These are phyloP conservation scores for Alternaria ethzedia DNA, from an alignment of 2,329 filamentous ascomycete species.

Conservation along the genomic window DNA sequence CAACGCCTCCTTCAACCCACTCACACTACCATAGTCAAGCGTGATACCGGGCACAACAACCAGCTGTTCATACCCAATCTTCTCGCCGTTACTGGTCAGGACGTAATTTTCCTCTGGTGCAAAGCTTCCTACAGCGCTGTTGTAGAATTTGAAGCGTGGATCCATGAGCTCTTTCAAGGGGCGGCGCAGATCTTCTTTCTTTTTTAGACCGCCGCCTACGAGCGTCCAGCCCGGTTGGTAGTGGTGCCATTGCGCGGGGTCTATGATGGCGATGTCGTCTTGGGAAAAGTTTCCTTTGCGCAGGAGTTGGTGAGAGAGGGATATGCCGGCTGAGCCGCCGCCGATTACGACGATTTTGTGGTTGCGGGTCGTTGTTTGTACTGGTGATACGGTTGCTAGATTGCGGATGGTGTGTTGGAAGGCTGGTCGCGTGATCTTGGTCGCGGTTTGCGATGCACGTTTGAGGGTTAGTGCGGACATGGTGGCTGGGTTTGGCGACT, in stretches of 20 bases:
- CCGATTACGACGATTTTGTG: constrained; percentile 73
- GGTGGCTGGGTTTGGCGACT: neutral
- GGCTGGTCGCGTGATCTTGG: neutral
- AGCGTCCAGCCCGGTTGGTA: constrained; percentile 75
- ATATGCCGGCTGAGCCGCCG: constrained; percentile 69
- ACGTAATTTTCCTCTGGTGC: constrained; percentile 61
- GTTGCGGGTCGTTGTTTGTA: constrained; percentile 46
- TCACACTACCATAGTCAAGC: constrained; percentile 38
- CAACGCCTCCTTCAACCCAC: constrained; percentile 46
- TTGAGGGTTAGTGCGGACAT: neutral
- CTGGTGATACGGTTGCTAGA: constrained; percentile 38
- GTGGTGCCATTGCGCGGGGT: constrained; percentile 68
- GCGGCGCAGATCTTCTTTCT: constrained; percentile 63
- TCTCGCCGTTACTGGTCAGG: constrained; percentile 36
- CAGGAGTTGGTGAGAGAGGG: constrained; percentile 72
- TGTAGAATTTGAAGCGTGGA: constrained; percentile 67
- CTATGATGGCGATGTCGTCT: constrained; percentile 69
- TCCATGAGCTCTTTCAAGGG: constrained; percentile 62
- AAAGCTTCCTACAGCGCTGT: constrained; percentile 58
- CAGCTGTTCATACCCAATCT: constrained; percentile 67
- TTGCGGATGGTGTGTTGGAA: constrained; percentile 6
- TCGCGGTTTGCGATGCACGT: neutral
- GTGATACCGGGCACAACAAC: constrained; percentile 62
- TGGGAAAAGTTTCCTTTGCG: constrained; percentile 62
- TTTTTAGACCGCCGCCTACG: constrained; percentile 70